Conservation (phyloP, 2,329 filamentous ascomycete genomes). For the Fusarium pininemorale region DNA sequence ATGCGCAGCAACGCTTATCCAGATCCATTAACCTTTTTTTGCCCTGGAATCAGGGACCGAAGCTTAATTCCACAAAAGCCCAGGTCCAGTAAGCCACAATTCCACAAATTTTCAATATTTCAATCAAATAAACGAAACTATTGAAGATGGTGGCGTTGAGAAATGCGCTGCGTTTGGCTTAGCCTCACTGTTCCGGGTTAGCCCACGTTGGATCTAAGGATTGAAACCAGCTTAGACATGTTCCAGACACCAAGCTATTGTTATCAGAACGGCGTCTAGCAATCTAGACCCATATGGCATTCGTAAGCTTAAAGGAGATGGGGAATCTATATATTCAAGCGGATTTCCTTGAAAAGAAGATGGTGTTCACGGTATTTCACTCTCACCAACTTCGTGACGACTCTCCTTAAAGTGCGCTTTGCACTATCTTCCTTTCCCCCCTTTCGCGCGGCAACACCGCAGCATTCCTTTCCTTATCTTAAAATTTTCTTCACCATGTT, state of each 20-base stretch:
- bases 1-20: background rate
- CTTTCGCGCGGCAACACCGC: constrained; percentile 12
- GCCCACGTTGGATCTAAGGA: background rate
- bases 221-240: constrained; percentile 5
- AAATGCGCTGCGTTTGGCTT: background rate
- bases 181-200: background rate
- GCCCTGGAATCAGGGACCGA: constrained; percentile 24
- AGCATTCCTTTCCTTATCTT: background rate
- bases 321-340: background rate
- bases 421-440: background rate
- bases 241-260: constrained; percentile 15
- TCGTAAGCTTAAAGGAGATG: background rate
- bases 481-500: constrained; percentile 33
- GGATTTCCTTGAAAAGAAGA: background rate
- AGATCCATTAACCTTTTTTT: background rate
- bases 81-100: constrained; percentile 18
- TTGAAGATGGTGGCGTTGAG: constrained; percentile 6
- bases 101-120: constrained; percentile 9
- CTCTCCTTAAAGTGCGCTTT: constrained; percentile 1
- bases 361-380: background rate
- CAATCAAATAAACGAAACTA: background rate
- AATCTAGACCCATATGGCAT: constrained; percentile 13
- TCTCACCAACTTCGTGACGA: background rate
- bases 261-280: background rate
- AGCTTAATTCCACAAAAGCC: constrained; percentile 5